Conservation (phyloP, 1,284 basidiomycete species). For the Moniliella sp. region DNA sequence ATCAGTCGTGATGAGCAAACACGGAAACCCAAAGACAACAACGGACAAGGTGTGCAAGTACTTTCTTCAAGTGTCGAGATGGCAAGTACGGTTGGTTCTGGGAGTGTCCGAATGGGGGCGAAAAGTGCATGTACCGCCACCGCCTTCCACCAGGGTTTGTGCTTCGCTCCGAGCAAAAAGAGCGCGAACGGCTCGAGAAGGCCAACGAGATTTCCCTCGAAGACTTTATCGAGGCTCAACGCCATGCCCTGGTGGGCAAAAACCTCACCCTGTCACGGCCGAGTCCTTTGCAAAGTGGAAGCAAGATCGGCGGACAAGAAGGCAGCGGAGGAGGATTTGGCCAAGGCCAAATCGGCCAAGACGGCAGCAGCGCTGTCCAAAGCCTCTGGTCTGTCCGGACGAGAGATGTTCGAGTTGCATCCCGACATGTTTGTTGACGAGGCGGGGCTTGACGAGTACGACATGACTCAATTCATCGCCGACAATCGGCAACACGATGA, state of each 20-base stretch:
- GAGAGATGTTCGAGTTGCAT: conserved; percentile 79
- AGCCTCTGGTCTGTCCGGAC: conserved; percentile 73
- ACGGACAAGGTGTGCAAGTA: conserved; percentile 88
- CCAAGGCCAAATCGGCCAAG: conserved; percentile 61
- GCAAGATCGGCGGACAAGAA: conserved; percentile 42
- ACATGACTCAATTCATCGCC: too few species aligned
- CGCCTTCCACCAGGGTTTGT: conserved; percentile 87
- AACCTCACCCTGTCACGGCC: conserved; percentile 74
- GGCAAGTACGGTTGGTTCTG: conserved; percentile 84
- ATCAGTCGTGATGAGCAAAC: conserved; percentile 64
- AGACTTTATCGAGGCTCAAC: conserved; percentile 95
- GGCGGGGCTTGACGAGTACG: conserved; percentile 42
- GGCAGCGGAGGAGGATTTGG: conserved; percentile 64
- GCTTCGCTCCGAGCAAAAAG: conserved; percentile 60
- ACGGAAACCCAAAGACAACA: conserved; percentile 68
- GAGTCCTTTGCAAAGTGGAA: conserved; percentile 90
- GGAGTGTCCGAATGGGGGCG: conserved; percentile 39
- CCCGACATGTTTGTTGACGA: conserved; percentile 77
- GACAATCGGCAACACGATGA: too few species aligned
- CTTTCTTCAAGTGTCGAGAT: conserved; percentile 84
- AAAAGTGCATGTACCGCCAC: conserved; percentile 80
- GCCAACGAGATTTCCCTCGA: conserved; percentile 67
- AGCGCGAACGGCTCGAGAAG: conserved; percentile 49
- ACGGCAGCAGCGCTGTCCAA: conserved; percentile 66
- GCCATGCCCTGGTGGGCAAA: conserved; percentile 44